phyloP scores from a whole-genome alignment of 352 stramenopile genomes.

The Pythium rhizo-oryzae region DNA sequence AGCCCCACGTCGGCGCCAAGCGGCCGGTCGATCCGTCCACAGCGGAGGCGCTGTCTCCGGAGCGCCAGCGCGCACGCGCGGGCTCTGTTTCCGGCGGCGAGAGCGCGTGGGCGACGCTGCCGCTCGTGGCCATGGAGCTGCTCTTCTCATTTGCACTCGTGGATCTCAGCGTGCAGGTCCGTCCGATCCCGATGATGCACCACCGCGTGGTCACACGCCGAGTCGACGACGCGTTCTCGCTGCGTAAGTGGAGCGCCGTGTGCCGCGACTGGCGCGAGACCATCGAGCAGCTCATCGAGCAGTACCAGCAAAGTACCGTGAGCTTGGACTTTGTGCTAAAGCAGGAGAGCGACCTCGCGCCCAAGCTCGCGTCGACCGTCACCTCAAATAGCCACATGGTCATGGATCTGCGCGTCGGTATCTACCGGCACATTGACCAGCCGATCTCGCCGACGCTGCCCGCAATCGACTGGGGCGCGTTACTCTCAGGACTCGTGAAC shows the following conservation, averaged over 20 bases:
- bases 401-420: slow-evolving; percentile 45
- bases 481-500: slow-evolving; percentile 43
- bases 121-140: slow-evolving; percentile 52
- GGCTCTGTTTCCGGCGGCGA: background rate
- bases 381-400: slow-evolving; percentile 29
- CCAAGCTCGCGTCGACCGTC: slow-evolving; percentile 25
- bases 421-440: slow-evolving; percentile 50
- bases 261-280: slow-evolving; percentile 54
- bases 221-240: slow-evolving; percentile 41
- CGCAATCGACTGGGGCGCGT: slow-evolving; percentile 39
- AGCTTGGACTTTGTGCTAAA: slow-evolving; percentile 60
- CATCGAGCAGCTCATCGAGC: slow-evolving; percentile 45
- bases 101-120: slow-evolving; percentile 34
- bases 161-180: slow-evolving; percentile 49
- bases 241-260: slow-evolving; percentile 44
- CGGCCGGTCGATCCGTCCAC: background rate
- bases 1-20: slow-evolving; percentile 12
- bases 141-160: slow-evolving; percentile 59
- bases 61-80: background rate
- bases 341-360: slow-evolving; percentile 30
- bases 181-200: slow-evolving; percentile 47
- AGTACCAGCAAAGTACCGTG: slow-evolving; percentile 44
- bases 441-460: slow-evolving; percentile 29
- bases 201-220: slow-evolving; percentile 42
- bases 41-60: no score